Conservation (phyloP, 495 filamentous ascomycete species). For the Penicillium fimorum region DNA sequence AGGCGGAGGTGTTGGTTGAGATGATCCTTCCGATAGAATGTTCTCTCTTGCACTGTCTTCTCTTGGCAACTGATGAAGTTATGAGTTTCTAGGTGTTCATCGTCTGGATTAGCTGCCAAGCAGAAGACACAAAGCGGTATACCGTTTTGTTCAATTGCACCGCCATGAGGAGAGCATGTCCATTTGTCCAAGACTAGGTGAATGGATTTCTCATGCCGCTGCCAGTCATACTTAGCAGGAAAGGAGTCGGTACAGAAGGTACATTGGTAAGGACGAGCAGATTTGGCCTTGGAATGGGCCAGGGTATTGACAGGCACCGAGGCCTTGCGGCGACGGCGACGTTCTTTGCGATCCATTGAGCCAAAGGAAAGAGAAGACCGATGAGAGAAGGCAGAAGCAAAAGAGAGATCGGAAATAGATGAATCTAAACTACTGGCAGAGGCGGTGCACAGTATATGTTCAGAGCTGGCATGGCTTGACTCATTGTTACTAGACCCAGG, state of each 20-base stretch:
- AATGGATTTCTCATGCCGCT: conserved; percentile 83
- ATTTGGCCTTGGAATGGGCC: conserved; percentile 41
- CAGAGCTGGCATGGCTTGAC: conserved; percentile 62
- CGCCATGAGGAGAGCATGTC: conserved; percentile 69
- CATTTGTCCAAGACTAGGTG: conserved; percentile 82
- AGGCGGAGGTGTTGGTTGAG: conserved; percentile 80
- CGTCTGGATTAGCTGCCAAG: conserved; percentile 60
- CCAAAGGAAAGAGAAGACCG: conserved; percentile 65
- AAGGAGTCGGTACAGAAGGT: conserved; percentile 92
- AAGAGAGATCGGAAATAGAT: conserved; percentile 60
- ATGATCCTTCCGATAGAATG: conserved; percentile 88
- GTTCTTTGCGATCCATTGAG: conserved; percentile 66
- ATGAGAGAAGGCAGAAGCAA: conserved; percentile 70
- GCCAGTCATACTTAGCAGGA: conserved; percentile 88
- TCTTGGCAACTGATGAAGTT: conserved; percentile 74
- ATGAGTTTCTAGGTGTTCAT: conserved; percentile 71
- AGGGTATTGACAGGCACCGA: conserved; percentile 45
- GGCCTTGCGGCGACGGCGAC: conserved; percentile 65
- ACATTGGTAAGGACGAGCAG: conserved; percentile 67
- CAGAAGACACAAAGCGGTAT: conserved; percentile 69
- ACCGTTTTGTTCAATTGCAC: conserved; percentile 42
- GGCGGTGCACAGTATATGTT: conserved; percentile 59
- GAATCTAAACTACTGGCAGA: conserved; percentile 73
- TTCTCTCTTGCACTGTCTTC: conserved; percentile 66
- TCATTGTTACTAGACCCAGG: conserved; percentile 57